Base-by-base conservation (phyloP, 768 basidiomycete species). In the Tubosaeta brunneosetosa region DNA sequence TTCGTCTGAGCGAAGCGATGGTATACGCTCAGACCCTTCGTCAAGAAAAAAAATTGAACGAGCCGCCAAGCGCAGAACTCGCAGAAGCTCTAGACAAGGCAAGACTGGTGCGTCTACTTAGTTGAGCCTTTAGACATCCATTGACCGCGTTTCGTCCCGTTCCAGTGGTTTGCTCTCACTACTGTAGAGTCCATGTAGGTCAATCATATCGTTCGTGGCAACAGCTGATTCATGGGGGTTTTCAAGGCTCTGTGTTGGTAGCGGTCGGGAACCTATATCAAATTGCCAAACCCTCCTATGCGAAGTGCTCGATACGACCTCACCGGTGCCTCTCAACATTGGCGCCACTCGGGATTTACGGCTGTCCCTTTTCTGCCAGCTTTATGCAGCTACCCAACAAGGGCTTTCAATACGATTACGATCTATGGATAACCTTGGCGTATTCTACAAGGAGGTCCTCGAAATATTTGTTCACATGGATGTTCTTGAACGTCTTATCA, bases 121-220 rank as follows among this genome's bases (percentile, higher is more conserved):
- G 54, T 52, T 48, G 33, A 41, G 44, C 49, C 33, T 50, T 19
- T 44, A 40, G 40, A 40, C 41, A 38, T 55, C 9, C 31, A 59
- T 54, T 67, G 42, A 69, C 57, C 25, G 25, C 17, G 31, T 55
- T 51, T 40, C 38, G 17, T 50, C 41, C 47, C 25, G 55, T 45
- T 58, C 25, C 51, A 76, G 74, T 76, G 75, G 75, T 64, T 75
- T 50, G 51, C 62, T 29, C 63, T 77, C n/a, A 67, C 68, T 32
- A 63, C 58, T 3, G 60, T 63, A n/a, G 75, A 77, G 60, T 70
- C 71, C 0, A 69, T 76, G 74, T 75, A 45, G 55, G 66, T 50
- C 9, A 19, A 40, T 25, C 27, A 50, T 26, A 29, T 16, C 17
- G 6, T 40, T 22, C 45, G n/a, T 17, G 10, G 10, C 40, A 25